Evolutionary conservation across 2,329 filamentous ascomycete genomes (phyloP).

Genomic region (Kalaharituber pfeilii): DNA sequence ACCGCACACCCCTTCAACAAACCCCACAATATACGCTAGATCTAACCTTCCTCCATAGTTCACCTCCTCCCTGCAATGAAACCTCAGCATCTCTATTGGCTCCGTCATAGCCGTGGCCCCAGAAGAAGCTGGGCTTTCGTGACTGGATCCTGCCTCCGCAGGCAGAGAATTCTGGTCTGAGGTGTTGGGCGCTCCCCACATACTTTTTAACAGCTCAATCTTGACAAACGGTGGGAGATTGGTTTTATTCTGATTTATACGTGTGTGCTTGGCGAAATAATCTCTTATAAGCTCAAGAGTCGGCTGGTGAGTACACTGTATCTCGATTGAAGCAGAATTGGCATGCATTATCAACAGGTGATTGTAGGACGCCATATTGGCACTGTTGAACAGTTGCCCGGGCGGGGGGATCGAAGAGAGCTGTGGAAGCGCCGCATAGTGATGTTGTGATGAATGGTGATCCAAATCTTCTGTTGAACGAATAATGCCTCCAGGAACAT

Average conservation of each 20-base stretch:
- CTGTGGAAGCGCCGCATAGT: not conserved
- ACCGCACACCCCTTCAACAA: not conserved
- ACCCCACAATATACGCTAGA: not conserved
- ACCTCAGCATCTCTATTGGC: not conserved
- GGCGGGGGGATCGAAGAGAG: not conserved
- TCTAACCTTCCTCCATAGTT: not conserved
- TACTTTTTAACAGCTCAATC: not conserved
- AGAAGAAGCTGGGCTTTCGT: not conserved
- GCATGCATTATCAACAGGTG: not conserved
- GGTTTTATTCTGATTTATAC: not conserved
- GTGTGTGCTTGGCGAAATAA: not conserved
- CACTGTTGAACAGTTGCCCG: not conserved
- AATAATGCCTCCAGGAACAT: not conserved
- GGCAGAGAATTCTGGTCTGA: not conserved
- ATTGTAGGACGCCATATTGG: not conserved
- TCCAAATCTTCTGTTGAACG: too few species aligned
- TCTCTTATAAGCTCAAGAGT: not conserved
- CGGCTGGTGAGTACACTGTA: not conserved
- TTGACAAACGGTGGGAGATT: not conserved
- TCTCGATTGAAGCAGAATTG: not conserved
- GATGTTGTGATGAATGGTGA: too few species aligned
- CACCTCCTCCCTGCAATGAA: not conserved
- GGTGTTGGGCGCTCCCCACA: not conserved
- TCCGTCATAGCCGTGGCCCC: not conserved
- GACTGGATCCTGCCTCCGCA: too few species aligned